Base-by-base conservation (phyloP, 768 basidiomycete species). In the Xerocomus potaroensis region DNA sequence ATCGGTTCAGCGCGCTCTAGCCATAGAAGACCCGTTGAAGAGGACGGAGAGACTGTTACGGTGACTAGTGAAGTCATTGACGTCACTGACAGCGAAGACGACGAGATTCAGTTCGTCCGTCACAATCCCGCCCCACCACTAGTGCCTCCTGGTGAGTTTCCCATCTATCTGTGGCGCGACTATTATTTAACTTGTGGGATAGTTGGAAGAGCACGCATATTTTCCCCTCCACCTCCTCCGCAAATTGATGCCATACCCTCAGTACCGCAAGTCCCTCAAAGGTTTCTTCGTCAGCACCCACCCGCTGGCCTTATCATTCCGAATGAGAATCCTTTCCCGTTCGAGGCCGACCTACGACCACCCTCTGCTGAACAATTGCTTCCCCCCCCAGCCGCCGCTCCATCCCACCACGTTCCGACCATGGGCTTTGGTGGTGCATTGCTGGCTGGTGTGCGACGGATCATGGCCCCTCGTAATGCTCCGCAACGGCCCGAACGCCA, bases 341-440 rank as follows among this genome's bases (percentile, higher is more conserved):
- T 83, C 51, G 78, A 82, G 56, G 61, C 59, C 3, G 50, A 62
- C 16, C 55, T 72, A 29, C 51, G 51, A 12, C 52, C 43, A 2
- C 47, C 35, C 48, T 44, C 50, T 43, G 54, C 45, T 31, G 66
- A 30, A 37, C 62, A 47, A 15, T 60, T 53, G 8, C 61, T 66
- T 2, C 54, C 57, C 2, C 58, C 59, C 1, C 61, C 68, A 5
- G 70, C 73, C 21, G 74, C 76, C 3, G 64, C 71, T 21, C 74
- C 76, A 4, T 81, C 81, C 35, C 80, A 80, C 49, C 74, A 76
- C 45, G 65, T 72, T 3, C 85, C 85, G 16, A 50, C 69, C 7
- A 78, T 87, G 72, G 81, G 80, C 12, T 62, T 87, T 19, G 84
- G 84, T 8, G 84, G 84, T 18, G 84, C 79, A 3, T 54, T 85